Base-by-base conservation (phyloP, 2,329 filamentous ascomycete species). In the Ophiostoma sp. region DNA sequence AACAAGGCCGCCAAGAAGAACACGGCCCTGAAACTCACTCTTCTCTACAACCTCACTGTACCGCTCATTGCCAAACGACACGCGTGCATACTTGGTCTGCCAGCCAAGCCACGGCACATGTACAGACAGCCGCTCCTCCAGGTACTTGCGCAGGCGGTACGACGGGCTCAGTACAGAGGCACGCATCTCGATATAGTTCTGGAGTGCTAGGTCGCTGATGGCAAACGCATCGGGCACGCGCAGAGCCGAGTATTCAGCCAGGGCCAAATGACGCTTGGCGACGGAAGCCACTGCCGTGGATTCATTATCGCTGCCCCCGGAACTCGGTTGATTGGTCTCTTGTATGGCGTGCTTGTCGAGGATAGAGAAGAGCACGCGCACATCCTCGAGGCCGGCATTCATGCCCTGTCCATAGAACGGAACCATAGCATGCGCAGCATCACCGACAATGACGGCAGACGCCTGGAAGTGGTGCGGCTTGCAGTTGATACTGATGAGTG, bases 401-500 rank as follows among this genome's bases (percentile, higher is more conserved):
- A 99, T 96, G 49, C 95, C 95, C 77, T 99, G 95, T 0, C 95
- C 95, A 77, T 98, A 99, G 78, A 99, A 99, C 0, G 95, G 95
- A 0, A 99, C 93, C 89, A 99, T 97, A 69, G 96, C 95, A 77
- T 99, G 95, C 0, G 95, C 93, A 7, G 95, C 93, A 76, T 99
- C 95, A 69, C 95, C 95, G 47, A 99, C 77, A 65, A 99, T 92
- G 70, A 96, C 92, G 44, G 85, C 92, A 0, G 88, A 90, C 38
- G 87, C 87, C 65, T 80, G 82, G 79, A 87, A 92, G 80, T 97
- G 92, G 78, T 98, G 91, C 0, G 95, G 95, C 18, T 85, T 85
- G 80, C 93, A 97, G 79, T 97, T 98, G 76, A 99, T 90, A 76
- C 87, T 95, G 76, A 99, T 95, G 6, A 99, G 83, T 0, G 95